phyloP scores from a whole-genome alignment of 768 basidiomycete species.

The Tremella fuciformis region DNA sequence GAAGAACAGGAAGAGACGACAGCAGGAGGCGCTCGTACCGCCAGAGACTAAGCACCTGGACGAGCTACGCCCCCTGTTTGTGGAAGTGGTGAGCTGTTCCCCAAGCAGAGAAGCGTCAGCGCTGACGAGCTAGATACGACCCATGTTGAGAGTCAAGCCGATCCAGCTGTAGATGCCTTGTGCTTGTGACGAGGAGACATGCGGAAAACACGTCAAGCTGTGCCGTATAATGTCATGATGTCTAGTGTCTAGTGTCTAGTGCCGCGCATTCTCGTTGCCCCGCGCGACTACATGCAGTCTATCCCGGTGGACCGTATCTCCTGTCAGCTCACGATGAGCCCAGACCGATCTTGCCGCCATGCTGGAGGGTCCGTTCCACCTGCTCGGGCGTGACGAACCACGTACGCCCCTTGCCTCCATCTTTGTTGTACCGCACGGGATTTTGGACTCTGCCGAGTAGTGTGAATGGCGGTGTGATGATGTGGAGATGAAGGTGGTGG shows the following conservation, averaged over 20 bases:
- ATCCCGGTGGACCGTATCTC: neutral
- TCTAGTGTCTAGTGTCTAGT: too few species aligned
- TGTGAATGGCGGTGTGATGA: conserved; percentile 34
- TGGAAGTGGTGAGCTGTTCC: conserved; percentile 71
- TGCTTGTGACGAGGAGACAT: neutral
- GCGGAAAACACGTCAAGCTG: neutral
- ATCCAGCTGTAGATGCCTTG: conserved; percentile 7
- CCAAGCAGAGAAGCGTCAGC: neutral
- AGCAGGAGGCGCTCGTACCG: conserved; percentile 57
- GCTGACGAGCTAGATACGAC: conserved; percentile 8
- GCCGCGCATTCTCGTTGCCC: too few species aligned
- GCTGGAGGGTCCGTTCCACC: conserved; percentile 20
- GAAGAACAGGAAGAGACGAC: conserved; percentile 13
- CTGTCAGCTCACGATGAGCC: too few species aligned
- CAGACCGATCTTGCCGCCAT: conserved; percentile 23
- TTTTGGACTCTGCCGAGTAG: conserved; percentile 41
- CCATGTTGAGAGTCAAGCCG: conserved; percentile 16
- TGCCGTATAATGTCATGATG: neutral
- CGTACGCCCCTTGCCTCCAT: conserved; percentile 17
- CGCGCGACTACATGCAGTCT: too few species aligned
- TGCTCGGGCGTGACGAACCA: conserved; percentile 43
- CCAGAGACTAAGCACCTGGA: conserved; percentile 77
- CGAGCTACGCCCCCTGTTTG: conserved; percentile 79
- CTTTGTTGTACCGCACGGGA: conserved; percentile 15
- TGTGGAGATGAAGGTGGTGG: conserved; percentile 48